Evolutionary conservation across 2,329 filamentous ascomycete species (phyloP), one percentile per base, ranked within the genome.

Genomic region (Colletotrichum costaricense): DNA sequence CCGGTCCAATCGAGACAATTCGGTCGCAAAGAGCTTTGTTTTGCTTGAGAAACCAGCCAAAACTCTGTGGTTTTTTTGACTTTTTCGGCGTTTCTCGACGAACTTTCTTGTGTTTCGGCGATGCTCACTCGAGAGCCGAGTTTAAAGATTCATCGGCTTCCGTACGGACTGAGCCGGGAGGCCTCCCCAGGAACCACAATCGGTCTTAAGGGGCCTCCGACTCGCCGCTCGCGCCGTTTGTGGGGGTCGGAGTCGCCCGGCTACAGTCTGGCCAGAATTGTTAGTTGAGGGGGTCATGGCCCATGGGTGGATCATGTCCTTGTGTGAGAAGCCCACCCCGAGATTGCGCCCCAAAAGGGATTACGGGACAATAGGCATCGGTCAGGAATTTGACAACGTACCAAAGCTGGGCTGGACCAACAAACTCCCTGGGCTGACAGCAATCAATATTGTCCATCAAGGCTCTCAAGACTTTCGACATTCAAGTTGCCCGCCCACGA

Each of bases 321-420:
- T 62, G 46, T 33, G 49, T 49, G 24, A 49, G 42, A 49, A 63
- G n/a, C 22, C 67, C 70, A 70, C 49, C 6, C 70, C 60, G 67
- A 73, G 60, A 73, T 73, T 73, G 60, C 60, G 49, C 55, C 60
- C 55, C 33, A 62, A 73, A 69, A 30, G 58, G 65, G 38, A 14
- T n/a, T 49, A 49, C 42, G 19, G 42, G 42, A 49, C 42, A 49
- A 30, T 38, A 58, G 63, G 65, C 65, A 54, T 59, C 65, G 12
- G 59, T 24, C 54, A 46, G 24, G 19, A 49, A 33, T 35, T 28
- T 28, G 38, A 38, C 26, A 30, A 30, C 16, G 59, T 49, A 30
- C 38, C 38, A 24, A 30, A 8, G 28, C 9, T 55, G 42, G 60
- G 14, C 52, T 64, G n/a, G 55, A 28, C 55, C 60, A 65, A 24